Evolutionary conservation across 179 eudicot genomes (phyloP).

Genomic region (Spergularia azorica): DNA sequence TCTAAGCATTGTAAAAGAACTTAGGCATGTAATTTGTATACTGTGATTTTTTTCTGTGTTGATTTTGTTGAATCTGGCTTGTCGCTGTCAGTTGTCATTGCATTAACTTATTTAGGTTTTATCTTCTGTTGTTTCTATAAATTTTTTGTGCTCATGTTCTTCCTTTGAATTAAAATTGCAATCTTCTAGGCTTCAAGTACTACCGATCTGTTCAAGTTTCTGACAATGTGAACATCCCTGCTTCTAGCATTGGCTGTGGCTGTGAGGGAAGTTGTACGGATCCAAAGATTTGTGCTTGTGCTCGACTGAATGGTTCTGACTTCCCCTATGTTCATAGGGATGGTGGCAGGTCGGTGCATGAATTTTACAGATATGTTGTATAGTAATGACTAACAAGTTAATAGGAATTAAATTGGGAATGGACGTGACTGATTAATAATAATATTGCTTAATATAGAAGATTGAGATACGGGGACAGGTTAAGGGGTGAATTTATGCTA

Average conservation of each 20-base stretch:
- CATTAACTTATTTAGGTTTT: not conserved
- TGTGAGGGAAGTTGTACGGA: conserved; percentile 61
- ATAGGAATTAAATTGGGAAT: no score
- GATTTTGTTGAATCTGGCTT: not conserved
- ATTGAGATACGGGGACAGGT: no score
- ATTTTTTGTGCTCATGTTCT: not conserved
- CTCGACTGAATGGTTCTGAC: conserved; percentile 67
- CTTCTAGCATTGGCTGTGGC: conserved; percentile 56
- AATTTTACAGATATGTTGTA: no score
- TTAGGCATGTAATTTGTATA: not conserved
- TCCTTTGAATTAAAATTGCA: conserved; percentile 9
- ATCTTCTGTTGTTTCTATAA: not conserved
- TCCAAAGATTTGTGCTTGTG: conserved; percentile 73
- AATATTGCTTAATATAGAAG: no score
- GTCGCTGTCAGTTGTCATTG: not conserved
- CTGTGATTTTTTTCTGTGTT: not conserved
- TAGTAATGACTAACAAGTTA: no score
- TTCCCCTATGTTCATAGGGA: conserved; percentile 79
- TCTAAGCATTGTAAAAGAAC: not conserved
- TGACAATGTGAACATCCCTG: conserved; percentile 50
- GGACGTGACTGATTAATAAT: no score
- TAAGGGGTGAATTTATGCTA: no score
- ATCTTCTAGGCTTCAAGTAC: conserved; percentile 56
- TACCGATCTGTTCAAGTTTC: conserved; percentile 43
- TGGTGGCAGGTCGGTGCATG: conserved; percentile 74